These are phyloP conservation scores for Mycena amicta DNA, from an alignment of 768 basidiomycete species.

Conservation along the genomic window DNA sequence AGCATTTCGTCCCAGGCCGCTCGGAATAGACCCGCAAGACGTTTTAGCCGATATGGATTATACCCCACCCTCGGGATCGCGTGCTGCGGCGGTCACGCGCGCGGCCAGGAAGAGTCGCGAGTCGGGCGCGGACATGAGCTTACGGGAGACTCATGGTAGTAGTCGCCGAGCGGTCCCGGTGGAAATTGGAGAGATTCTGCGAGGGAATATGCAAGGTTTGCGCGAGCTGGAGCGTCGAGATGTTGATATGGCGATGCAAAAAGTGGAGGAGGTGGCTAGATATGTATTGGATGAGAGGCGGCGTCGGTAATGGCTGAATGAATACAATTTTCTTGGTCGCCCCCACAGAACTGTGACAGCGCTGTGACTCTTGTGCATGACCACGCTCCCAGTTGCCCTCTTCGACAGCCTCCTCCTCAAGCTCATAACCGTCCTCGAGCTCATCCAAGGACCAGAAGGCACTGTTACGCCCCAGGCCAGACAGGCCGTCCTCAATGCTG, in stretches of 20 bases:
- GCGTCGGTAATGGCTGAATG: too few species aligned
- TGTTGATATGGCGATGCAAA: neutral
- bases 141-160: too few species aligned
- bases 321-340: neutral
- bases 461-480: conserved; percentile 58
- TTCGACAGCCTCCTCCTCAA: conserved; percentile 64
- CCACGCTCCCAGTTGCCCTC: conserved; percentile 45
- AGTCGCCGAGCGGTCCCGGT: too few species aligned
- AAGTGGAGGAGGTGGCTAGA: neutral
- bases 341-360: neutral
- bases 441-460: conserved; percentile 60
- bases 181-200: neutral
- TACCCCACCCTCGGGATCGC: conserved; percentile 16
- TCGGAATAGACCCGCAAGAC: conserved; percentile 2
- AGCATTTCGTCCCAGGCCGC: conserved; percentile 14
- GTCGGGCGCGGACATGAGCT: neutral
- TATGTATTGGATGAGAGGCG: neutral
- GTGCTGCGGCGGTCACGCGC: conserved; percentile 4
- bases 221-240: neutral
- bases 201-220: neutral
- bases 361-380: conserved; percentile 23
- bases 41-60: conserved; percentile 16
- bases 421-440: conserved; percentile 60
- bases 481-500: conserved; percentile 69
- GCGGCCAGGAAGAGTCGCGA: neutral